Percentiles rank a stretch among this genome's conserved stretches.
phyloP scores from a whole-genome alignment of 257 asterid species.

The Solanum tacnaense region DNA sequence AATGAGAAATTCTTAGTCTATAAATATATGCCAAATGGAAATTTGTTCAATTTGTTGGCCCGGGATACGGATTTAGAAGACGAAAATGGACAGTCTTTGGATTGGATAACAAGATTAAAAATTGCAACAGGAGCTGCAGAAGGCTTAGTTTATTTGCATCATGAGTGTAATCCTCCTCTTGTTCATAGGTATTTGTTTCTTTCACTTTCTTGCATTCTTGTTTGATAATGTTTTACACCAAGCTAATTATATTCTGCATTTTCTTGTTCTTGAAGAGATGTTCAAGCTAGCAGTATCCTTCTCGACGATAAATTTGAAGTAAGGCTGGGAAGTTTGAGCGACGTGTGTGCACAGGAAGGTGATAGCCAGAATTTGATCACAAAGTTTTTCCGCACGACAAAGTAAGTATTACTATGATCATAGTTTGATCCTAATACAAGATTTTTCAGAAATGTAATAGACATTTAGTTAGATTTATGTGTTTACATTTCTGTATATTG shows the following conservation, averaged over 20 bases:
- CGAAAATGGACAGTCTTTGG: slow-evolving; percentile 43
- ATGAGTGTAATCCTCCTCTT: slow-evolving; percentile 60
- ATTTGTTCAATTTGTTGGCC: slow-evolving; percentile 43
- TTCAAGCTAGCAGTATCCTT: slow-evolving; percentile 78
- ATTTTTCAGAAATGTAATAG: background rate
- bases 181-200: slow-evolving; percentile 56
- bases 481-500: background rate
- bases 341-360: slow-evolving; percentile 32
- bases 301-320: slow-evolving; percentile 73
- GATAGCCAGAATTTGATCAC: slow-evolving; percentile 25
- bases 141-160: slow-evolving; percentile 54
- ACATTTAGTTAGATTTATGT: background rate
- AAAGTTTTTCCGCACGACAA: slow-evolving; percentile 36
- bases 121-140: slow-evolving; percentile 75
- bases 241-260: slow-evolving; percentile 3
- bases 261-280: slow-evolving; percentile 35
- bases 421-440: background rate
- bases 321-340: slow-evolving; percentile 65
- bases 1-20: slow-evolving; percentile 49
- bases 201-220: background rate
- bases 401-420: slow-evolving; percentile 24
- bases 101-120: slow-evolving; percentile 77
- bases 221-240: background rate
- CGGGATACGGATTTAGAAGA: slow-evolving; percentile 18
- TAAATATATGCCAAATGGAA: slow-evolving; percentile 52